A percentile compares a stretch with the other conserved stretches of the same genome.
phyloP scores from a whole-genome alignment of 164 flowering plant species.

The Berberis vulgaris region DNA sequence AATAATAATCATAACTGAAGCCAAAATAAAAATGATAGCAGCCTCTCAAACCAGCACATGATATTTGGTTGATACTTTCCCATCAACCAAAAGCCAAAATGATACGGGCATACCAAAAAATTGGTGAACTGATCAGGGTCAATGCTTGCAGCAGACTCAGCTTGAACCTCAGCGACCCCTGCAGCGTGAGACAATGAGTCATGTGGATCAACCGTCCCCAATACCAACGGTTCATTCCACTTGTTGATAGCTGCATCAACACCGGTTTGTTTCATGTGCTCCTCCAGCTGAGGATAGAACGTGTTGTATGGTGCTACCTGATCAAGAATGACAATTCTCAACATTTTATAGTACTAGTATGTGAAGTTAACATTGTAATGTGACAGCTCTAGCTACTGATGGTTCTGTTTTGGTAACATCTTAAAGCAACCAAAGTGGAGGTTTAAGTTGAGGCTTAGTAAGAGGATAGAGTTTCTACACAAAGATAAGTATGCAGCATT shows the following conservation, averaged over 20 bases:
- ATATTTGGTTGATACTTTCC: background rate
- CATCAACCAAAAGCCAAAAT: background rate
- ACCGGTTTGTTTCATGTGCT: slow-evolving; percentile 84
- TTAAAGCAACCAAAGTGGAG: background rate
- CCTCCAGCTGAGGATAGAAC: slow-evolving; percentile 76
- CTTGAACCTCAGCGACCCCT: slow-evolving; percentile 88
- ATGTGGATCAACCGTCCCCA: slow-evolving; percentile 93
- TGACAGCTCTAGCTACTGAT: no score
- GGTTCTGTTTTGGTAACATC: no score
- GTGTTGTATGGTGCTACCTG: slow-evolving; percentile 99
- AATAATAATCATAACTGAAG: no score
- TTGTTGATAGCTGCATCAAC: slow-evolving; percentile 55
- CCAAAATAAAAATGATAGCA: background rate
- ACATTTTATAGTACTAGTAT: background rate
- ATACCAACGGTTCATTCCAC: slow-evolving; percentile 80
- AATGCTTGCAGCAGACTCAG: slow-evolving; percentile 70
- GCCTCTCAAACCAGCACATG: background rate
- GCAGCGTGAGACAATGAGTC: slow-evolving; percentile 97
- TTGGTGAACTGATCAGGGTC: slow-evolving; percentile 86
- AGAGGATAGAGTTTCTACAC: background rate
- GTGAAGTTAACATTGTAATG: background rate
- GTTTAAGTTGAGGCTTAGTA: background rate
- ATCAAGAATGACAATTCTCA: background rate
- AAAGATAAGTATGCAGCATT: background rate
- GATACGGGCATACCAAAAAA: slow-evolving; percentile 53